Base-by-base conservation (phyloP, 805 yeast genomes). In the Priceomyces castillae region DNA sequence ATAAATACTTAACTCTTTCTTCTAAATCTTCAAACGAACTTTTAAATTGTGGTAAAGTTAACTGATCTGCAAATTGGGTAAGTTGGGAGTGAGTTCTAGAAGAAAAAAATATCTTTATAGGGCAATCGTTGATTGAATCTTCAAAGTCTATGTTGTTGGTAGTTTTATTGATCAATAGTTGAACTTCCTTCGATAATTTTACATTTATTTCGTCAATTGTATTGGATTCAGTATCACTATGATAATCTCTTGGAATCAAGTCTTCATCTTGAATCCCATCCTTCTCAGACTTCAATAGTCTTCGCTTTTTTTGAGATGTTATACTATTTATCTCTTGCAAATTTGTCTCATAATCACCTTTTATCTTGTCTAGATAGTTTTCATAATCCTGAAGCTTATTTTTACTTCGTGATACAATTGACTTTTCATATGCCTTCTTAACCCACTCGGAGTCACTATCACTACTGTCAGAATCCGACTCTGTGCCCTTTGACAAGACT, bases 31-130 rank as follows among this genome's bases (percentile, higher is more conserved):
- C 64, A 43, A 81, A 68, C 0, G 90, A 77, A 0, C 95, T 76
- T 2, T 85, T 84, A 44, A 88, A 83, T 0, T 64, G 48, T 0
- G 95, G 80, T 18, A 84, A 55, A 35, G 70, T 58, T 30, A 90
- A 62, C 52, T 92, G 97, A 12, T 78, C 76, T 0, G 89, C 78
- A 56, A 90, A 86, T 57, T 90, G 98, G 30, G 73, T 71, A 36
- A 90, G 67, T 58, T 90, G 98, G 0, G 97, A 87, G 56, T 90
- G 97, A 0, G 98, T 90, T 61, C 98, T 70, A 2, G 97, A 88
- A 0, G 95, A 74, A 57, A 82, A 90, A 51, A 65, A 78, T 1
- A 90, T 78, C 51, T 81, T 53, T 3, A 47, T 46, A 0, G 78
- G 69, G 31, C 68, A 61, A 38, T 61, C 51, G 44, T 48, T 61